Conservation (phyloP, 2,329 filamentous ascomycete species). For the Microdochium nivale region DNA sequence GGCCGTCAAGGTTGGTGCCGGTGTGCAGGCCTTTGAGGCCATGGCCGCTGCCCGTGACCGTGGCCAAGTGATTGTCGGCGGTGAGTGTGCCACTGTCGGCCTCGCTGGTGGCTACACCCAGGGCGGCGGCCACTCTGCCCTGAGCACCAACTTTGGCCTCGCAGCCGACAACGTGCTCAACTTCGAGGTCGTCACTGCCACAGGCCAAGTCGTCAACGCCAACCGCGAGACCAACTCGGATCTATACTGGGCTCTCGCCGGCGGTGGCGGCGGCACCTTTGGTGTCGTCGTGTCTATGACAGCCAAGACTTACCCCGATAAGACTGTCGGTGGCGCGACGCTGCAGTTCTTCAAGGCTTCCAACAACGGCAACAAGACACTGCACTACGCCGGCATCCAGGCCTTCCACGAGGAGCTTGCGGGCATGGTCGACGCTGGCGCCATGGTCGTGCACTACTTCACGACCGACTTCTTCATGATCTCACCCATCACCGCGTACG, state of each 20-base stretch:
- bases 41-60: conserved; percentile 25
- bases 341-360: conserved; percentile 27
- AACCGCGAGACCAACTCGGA: conserved; percentile 39
- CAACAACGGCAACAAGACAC: conserved; percentile 21
- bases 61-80: conserved; percentile 35
- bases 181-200: conserved; percentile 45
- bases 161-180: conserved; percentile 50
- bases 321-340: conserved; percentile 30
- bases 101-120: conserved; percentile 51
- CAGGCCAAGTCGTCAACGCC: conserved; percentile 38
- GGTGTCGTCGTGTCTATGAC: conserved; percentile 49
- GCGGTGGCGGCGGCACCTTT: conserved; percentile 52
- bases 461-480: conserved; percentile 37
- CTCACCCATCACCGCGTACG: conserved; percentile 35
- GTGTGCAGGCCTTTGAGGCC: conserved; percentile 39
- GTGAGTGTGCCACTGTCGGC: conserved; percentile 45
- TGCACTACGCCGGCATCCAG: conserved; percentile 39
- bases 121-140: conserved; percentile 48
- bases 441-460: conserved; percentile 39
- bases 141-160: conserved; percentile 47
- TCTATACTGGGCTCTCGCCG: conserved; percentile 55
- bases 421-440: conserved; percentile 37
- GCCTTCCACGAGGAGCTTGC: conserved; percentile 35
- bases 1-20: conserved; percentile 45
- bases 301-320: conserved; percentile 37